Base-by-base conservation (phyloP, 2,329 filamentous ascomycete species). In the Chrysoporthe austroafricana region DNA sequence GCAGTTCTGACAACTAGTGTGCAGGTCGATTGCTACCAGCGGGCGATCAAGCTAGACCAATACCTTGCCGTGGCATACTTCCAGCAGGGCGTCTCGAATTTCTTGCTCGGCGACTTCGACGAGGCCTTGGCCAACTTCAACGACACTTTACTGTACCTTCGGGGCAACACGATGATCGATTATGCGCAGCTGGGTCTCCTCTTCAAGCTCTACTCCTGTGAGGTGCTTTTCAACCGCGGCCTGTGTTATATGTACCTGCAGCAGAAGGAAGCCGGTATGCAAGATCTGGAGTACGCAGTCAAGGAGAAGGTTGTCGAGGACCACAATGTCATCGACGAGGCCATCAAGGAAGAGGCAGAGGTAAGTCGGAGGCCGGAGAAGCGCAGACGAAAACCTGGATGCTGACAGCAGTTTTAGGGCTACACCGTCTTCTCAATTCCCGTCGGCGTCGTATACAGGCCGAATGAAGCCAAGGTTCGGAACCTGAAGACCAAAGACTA, bases 371-470 rank as follows among this genome's bases (percentile, higher is more conserved):
- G 48, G 13, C 26, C 16, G 9, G 26, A 21, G 14, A 26, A 26
- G 50, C 26, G 32, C 50, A 1, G 2, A 11, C 9, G 21, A 6
- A 18, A 48, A 7, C 1, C 18, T 46, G 36, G 32, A 39, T 32
- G 61, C 74, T 82, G 69, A 81, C 71, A 66, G 52, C 26, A 39
- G 46, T 3, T 5, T 2, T 70, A 97, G 92, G 96, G 95, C 59
- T 99, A 99, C 77, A 98, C 96, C 0, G 96, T 99, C 54, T 99
- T 99, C 81, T 98, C 94, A 0, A 98, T 98, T 64, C 96, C 96
- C 0, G 94, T 98, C 14, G 96, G 96, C 34, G 92, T 97, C 43
- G 88, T 99, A 18, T 99, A 98, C 80, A 86, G 96, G 68, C 96
- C 96, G 32, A 98, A 97, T 77, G 94, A 97, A 75, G 94, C 96